A percentile compares a stretch with the other conserved stretches of the same genome.
phyloP scores from a whole-genome alignment of 441 rosid species.

The Metrosideros polymorpha region DNA sequence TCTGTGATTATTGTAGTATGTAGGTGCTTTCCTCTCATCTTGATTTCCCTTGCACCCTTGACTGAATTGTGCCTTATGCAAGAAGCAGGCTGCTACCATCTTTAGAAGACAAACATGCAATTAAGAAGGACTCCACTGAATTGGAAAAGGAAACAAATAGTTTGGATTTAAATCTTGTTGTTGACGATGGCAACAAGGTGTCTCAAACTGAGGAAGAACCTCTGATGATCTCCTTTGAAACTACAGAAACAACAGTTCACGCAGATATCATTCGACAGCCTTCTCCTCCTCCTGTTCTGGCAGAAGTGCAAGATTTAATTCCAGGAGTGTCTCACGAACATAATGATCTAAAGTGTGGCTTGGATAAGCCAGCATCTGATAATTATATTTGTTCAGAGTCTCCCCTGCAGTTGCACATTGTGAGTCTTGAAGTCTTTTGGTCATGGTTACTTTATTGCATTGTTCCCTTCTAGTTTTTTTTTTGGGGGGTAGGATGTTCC shows the following conservation, averaged over 20 bases:
- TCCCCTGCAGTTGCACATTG: slow-evolving; percentile 89
- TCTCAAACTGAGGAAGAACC: slow-evolving; percentile 40
- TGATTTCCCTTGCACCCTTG: neutral
- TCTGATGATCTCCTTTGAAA: slow-evolving; percentile 87
- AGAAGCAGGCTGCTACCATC: slow-evolving; percentile 38
- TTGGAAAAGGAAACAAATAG: slow-evolving; percentile 32
- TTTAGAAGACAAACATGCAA: slow-evolving; percentile 24
- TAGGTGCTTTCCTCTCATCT: neutral
- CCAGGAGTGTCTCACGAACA: slow-evolving; percentile 39
- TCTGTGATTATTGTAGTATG: neutral
- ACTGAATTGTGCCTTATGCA: neutral
- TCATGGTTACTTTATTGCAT: neutral
- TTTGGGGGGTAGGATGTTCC: too few relatives aligned
- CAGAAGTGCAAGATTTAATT: slow-evolving; percentile 82
- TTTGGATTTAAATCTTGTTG: slow-evolving; percentile 16
- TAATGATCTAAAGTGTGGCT: slow-evolving; percentile 27
- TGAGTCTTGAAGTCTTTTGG: slow-evolving; percentile 25
- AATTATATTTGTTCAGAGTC: slow-evolving; percentile 47
- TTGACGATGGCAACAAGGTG: slow-evolving; percentile 24
- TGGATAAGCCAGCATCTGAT: slow-evolving; percentile 47
- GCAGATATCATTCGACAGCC: slow-evolving; percentile 65
- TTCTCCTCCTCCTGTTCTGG: slow-evolving; percentile 91
- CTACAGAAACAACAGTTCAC: slow-evolving; percentile 35
- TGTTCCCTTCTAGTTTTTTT: neutral
- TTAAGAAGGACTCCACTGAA: slow-evolving; percentile 22